These are phyloP conservation scores for Pleodorina starrii DNA, from an alignment of 139 green algal genomes.

Conservation along the genomic window DNA sequence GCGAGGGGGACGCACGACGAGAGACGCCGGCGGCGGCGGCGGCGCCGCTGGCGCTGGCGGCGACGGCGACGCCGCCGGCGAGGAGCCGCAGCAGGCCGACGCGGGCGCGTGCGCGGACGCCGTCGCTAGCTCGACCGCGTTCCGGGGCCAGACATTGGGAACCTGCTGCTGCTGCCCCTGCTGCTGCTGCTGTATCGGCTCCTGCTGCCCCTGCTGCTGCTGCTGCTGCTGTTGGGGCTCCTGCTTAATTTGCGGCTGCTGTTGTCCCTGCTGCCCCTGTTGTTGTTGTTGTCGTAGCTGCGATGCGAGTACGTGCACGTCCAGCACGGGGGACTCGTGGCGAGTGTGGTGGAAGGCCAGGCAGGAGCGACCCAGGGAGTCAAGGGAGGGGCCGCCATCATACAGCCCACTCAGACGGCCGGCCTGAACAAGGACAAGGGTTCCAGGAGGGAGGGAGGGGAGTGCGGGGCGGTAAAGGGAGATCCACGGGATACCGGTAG, in stretches of 20 bases:
- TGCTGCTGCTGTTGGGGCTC: neutral
- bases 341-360: slow-evolving; percentile 22
- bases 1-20: neutral
- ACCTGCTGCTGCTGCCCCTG: neutral
- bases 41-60: neutral
- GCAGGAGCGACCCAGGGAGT: slow-evolving; percentile 5
- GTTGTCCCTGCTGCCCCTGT: neutral
- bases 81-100: neutral
- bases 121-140: neutral
- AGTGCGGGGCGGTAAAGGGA: too few species aligned
- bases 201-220: too few species aligned
- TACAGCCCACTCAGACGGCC: slow-evolving; percentile 45
- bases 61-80: neutral
- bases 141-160: neutral
- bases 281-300: neutral
- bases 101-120: neutral
- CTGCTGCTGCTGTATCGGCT: neutral
- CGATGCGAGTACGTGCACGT: slow-evolving; percentile 17
- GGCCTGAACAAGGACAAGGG: neutral
- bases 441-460: neutral
- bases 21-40: neutral
- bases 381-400: slow-evolving; percentile 18
- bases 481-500: too few species aligned
- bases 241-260: too few species aligned
- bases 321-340: slow-evolving; percentile 34